Evolutionary conservation across 495 filamentous ascomycete genomes (phyloP).

Genomic region (Penicillium diatomitis): DNA sequence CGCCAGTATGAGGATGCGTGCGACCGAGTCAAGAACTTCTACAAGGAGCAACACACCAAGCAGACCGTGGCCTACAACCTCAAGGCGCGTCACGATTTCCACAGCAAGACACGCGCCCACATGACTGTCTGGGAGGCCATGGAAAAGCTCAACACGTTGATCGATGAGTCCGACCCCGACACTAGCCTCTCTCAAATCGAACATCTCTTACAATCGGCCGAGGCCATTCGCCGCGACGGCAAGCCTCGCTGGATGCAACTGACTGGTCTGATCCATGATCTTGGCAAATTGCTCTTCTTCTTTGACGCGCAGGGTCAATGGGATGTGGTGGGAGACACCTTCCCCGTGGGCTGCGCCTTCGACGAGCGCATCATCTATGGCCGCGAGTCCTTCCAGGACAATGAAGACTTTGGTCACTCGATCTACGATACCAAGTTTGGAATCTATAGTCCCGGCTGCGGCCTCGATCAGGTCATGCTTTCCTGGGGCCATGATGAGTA

Average conservation of each 20-base stretch:
- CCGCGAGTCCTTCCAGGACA: conserved; percentile 58
- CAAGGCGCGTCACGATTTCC: conserved; percentile 61
- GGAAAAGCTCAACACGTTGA: conserved; percentile 78
- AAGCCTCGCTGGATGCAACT: conserved; percentile 93
- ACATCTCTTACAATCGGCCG: conserved; percentile 76
- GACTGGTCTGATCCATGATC: conserved; percentile 79
- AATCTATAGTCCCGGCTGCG: conserved; percentile 69
- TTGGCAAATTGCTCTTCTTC: conserved; percentile 83
- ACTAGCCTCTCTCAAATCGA: conserved; percentile 80
- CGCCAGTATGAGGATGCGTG: conserved; percentile 70
- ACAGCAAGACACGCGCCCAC: conserved; percentile 54
- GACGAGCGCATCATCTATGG: conserved; percentile 67
- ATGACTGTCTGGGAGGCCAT: conserved; percentile 87
- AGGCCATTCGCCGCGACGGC: conserved; percentile 78
- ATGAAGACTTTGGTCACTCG: conserved; percentile 56
- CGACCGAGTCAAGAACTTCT: conserved; percentile 74
- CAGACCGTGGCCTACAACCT: conserved; percentile 82
- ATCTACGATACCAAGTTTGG: conserved; percentile 66
- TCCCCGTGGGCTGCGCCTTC: conserved; percentile 82
- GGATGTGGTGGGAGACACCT: conserved; percentile 89
- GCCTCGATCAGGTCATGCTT: conserved; percentile 76
- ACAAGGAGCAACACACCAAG: conserved; percentile 74
- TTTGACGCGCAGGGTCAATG: conserved; percentile 76
- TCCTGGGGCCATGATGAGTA: conserved; percentile 93
- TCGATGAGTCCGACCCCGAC: conserved; percentile 85